A percentile compares a stretch with the other conserved stretches of the same genome.
Conservation (phyloP, 2,329 filamentous ascomycete genomes). For the Colletotrichum gigasporum region DNA sequence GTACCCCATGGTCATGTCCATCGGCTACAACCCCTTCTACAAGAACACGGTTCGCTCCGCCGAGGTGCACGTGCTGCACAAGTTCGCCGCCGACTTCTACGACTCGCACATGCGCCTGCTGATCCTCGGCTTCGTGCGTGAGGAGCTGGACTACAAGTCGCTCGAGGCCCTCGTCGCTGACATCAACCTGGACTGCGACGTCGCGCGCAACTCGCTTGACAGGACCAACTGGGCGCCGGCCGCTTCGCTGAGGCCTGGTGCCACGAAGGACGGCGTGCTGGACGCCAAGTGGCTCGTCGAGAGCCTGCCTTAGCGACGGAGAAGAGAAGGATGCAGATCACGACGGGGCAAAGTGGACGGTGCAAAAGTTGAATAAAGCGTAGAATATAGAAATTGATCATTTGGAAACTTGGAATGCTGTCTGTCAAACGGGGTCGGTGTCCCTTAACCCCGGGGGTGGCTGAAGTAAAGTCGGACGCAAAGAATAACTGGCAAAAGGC, state of each 20-base stretch:
- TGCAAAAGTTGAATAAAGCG: conserved; percentile 15
- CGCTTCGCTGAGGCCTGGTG: conserved; percentile 38
- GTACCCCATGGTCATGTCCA: conserved; percentile 91
- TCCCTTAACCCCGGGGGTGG: background rate
- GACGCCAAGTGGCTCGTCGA: conserved; percentile 51
- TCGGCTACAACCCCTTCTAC: conserved; percentile 98
- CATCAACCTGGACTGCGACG: conserved; percentile 88
- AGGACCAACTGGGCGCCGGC: conserved; percentile 68
- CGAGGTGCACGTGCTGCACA: conserved; percentile 88
- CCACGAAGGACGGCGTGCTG: conserved; percentile 41
- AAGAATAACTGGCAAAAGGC: background rate
- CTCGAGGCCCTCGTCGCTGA: conserved; percentile 87
- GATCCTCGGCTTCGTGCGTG: conserved; percentile 87
- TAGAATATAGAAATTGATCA: background rate
- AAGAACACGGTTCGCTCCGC: conserved; percentile 88
- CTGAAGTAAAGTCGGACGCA: background rate
- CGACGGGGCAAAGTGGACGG: background rate
- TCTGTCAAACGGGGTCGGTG: background rate
- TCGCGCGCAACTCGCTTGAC: conserved; percentile 77
- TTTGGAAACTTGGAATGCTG: background rate
- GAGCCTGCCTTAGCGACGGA: conserved; percentile 33
- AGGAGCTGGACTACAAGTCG: conserved; percentile 87
- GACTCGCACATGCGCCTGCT: conserved; percentile 80
- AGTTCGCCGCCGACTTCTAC: conserved; percentile 86
- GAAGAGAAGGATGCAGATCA: background rate